Percentiles rank a stretch among this genome's conserved stretches.
Conservation (phyloP, 257 asterid species). For the Solanum medicagineum region DNA sequence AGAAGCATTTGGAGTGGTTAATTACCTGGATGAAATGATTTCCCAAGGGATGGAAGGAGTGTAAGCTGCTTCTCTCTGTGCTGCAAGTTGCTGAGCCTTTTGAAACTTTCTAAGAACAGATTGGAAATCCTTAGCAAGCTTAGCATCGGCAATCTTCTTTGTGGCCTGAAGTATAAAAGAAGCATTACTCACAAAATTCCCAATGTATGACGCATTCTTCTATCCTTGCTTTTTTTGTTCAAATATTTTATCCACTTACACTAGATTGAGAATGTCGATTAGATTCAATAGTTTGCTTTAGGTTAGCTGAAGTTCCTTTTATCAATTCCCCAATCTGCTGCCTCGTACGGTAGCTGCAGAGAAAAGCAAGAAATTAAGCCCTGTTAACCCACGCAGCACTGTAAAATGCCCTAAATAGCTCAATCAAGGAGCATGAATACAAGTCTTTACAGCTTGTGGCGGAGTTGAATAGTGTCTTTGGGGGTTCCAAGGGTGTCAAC, state of each 20-base stretch:
- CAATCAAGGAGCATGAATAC: background rate
- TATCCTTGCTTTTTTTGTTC: background rate
- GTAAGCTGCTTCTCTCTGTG: conserved; percentile 50
- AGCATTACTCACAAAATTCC: background rate
- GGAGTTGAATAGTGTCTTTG: conserved; percentile 29
- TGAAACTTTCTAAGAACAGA: conserved; percentile 82
- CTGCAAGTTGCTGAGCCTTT: conserved; percentile 29
- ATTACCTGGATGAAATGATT: conserved; percentile 53
- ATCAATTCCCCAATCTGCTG: conserved; percentile 48
- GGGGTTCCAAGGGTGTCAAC: conserved; percentile 31
- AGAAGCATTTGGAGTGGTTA: conserved; percentile 6
- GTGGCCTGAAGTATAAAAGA: conserved; percentile 41
- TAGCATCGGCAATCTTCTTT: conserved; percentile 83
- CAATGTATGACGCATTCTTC: background rate
- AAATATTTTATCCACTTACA: conserved; percentile 24
- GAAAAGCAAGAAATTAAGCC: background rate
- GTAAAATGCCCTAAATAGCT: background rate
- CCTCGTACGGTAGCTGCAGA: conserved; percentile 59
- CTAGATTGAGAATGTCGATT: conserved; percentile 50
- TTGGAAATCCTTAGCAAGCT: conserved; percentile 93
- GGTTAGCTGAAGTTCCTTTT: conserved; percentile 63
- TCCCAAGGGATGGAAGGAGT: conserved; percentile 46
- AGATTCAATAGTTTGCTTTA: conserved; percentile 49
- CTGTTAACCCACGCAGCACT: background rate
- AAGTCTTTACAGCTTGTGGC: conserved; percentile 26